Evolutionary conservation across 257 asterid genomes (phyloP).

Genomic region (Scutellaria barbata): DNA sequence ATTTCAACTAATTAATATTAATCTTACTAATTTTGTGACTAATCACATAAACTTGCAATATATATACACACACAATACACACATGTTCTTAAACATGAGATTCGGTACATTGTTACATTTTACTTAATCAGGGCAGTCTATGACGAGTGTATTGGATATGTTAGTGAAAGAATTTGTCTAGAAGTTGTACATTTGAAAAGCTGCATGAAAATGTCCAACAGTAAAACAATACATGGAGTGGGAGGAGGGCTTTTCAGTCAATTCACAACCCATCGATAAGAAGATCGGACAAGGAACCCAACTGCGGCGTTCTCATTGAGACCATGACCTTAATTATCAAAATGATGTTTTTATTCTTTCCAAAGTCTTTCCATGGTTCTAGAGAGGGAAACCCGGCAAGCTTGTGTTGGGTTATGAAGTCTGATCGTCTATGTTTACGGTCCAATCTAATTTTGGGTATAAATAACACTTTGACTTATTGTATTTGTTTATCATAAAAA

Average conservation of each 20-base stretch:
- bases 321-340: background rate
- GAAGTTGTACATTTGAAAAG: constrained; percentile 32
- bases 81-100: no score
- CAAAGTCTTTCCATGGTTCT: background rate
- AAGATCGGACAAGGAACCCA: constrained; percentile 24
- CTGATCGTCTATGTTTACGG: no score
- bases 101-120: background rate
- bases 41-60: no score
- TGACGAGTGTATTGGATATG: constrained; percentile 14
- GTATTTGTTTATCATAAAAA: no score
- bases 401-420: no score
- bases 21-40: no score
- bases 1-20: no score
- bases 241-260: constrained; percentile 26
- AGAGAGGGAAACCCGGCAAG: constrained; percentile 28
- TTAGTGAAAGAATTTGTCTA: constrained; percentile 30
- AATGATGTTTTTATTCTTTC: no score
- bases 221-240: background rate
- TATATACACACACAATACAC: no score
- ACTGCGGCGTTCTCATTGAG: constrained; percentile 25
- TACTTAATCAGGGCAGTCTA: background rate
- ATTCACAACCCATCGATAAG: constrained; percentile 11
- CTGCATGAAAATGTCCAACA: constrained; percentile 45
- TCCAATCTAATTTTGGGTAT: no score
- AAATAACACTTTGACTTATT: no score